phyloP scores from a whole-genome alignment of 805 yeast genomes.

The Alloascoidea africana region DNA sequence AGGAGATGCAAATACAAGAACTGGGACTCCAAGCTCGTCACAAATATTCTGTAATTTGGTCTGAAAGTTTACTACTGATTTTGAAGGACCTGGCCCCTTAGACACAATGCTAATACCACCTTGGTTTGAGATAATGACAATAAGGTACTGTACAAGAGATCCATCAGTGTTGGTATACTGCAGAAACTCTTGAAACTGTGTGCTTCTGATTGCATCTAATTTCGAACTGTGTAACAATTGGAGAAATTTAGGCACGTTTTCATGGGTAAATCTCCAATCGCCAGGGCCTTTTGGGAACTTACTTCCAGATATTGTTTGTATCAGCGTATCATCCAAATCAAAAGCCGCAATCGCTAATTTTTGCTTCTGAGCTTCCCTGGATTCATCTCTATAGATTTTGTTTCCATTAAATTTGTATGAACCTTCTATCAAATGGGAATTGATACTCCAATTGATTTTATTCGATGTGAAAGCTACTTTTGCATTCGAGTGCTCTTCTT shows the following conservation, averaged over 20 bases:
- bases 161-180: slow-evolving; percentile 7
- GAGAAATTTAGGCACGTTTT: slow-evolving; percentile 4
- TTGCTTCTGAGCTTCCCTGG: slow-evolving; percentile 2
- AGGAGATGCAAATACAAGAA: slow-evolving; percentile 51
- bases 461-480: no score
- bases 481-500: no score
- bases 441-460: no score
- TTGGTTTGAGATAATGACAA: slow-evolving; percentile 80
- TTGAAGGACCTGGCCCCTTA: slow-evolving; percentile 20
- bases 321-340: slow-evolving; percentile 75
- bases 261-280: slow-evolving; percentile 53
- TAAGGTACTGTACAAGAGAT: slow-evolving; percentile 12
- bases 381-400: no score
- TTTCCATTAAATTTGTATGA: no score
- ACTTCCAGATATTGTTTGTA: slow-evolving; percentile 45
- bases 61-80: slow-evolving; percentile 23
- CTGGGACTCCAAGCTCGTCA: slow-evolving; percentile 14
- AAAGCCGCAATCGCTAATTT: slow-evolving; percentile 45
- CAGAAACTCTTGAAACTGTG: slow-evolving; percentile 5
- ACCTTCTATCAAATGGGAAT: no score
- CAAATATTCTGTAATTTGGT: slow-evolving; percentile 14
- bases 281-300: slow-evolving; percentile 38
- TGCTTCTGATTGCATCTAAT: slow-evolving; percentile 6
- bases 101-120: slow-evolving; percentile 37
- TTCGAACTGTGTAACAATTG: slow-evolving; percentile 4